Percentiles rank a stretch among this genome's conserved stretches.
These are phyloP conservation scores for Blechomonas ayalai DNA, from an alignment of 208 protist genomes.

Conservation along the genomic window DNA sequence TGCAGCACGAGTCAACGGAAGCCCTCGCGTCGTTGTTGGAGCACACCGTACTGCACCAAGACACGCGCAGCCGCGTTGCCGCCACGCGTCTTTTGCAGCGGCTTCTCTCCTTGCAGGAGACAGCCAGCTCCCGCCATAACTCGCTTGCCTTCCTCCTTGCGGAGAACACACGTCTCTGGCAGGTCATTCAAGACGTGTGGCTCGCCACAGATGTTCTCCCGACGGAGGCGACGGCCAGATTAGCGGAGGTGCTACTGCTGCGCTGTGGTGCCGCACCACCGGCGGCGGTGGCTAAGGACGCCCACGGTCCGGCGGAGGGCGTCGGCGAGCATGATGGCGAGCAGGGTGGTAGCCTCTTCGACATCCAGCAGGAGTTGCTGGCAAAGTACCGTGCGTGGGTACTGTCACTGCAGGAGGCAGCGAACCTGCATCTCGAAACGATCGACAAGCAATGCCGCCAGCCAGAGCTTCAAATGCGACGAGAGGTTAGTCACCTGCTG, in stretches of 20 bases:
- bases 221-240: too few species aligned
- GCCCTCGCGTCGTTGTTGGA: neutral
- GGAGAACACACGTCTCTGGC: conserved; percentile 43
- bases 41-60: conserved; percentile 1
- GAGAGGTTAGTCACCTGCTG: too few species aligned
- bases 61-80: conserved; percentile 3
- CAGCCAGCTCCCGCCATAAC: conserved; percentile 19
- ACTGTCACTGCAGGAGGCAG: neutral
- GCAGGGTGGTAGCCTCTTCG: too few species aligned
- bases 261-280: too few species aligned
- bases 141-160: conserved; percentile 29
- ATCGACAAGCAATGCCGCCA: neutral
- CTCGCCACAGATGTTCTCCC: too few species aligned
- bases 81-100: conserved; percentile 6
- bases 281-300: too few species aligned
- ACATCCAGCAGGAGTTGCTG: conserved; percentile 12
- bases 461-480: too few species aligned
- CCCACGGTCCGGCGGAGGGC: too few species aligned
- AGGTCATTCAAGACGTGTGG: conserved; percentile 22
- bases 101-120: conserved; percentile 14
- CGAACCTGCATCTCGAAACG: conserved; percentile 1
- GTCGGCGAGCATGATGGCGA: too few species aligned
- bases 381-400: conserved; percentile 2
- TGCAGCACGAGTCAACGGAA: conserved; percentile 9
- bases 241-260: too few species aligned